Base-by-base conservation (phyloP, 495 filamentous ascomycete genomes). In the Chaetomidium leptoderma region DNA sequence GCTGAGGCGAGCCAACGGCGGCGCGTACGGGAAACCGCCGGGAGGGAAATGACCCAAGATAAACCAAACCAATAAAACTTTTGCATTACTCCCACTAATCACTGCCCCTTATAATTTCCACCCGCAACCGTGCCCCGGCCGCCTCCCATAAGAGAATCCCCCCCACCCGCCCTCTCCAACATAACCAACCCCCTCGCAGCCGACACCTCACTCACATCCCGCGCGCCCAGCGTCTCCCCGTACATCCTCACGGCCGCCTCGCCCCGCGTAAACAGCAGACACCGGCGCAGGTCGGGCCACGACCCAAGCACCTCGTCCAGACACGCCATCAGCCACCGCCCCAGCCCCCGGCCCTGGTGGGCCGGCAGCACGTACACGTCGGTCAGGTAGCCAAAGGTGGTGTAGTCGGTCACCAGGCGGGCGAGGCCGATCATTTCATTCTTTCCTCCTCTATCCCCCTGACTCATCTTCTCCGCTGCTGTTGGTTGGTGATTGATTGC, bases 1-100 rank as follows among this genome's bases (percentile, higher is more conserved):
- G 69, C 72, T 95, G 74, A 81, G 90, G 63, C 85, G 86, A 70
- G 78, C 82, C 54, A 78, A 81, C 50, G 89, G 90, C 14, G 90
- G 90, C 17, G 85, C 86, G 1, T 91, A 93, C 68, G 90, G 90
- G 0, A 95, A 63, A 19, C 58, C 53, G 26, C 32, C 45, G n/a
- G n/a, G n/a, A 55, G 26, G 4, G 5, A 58, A 49, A 54, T 48
- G 48, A 24, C 7, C 11, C 16, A 26, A 2, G 3, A 23, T 43
- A 2, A 8, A 21, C 14, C 19, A 6, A 39, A n/a, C 14, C 10
- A 29, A 36, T 24, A 51, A 44, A 51, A 37, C 29, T n/a, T n/a
- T n/a, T n/a, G n/a, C n/a, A n/a, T n/a, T n/a, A n/a, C n/a, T n/a
- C n/a, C 11, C 42, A 14, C 14, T 16, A 17, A 30, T 29, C 44